A percentile compares a stretch with the other conserved stretches of the same genome.
Conservation (phyloP, 352 stramenopile genomes). For the Pythium utonaiense region DNA sequence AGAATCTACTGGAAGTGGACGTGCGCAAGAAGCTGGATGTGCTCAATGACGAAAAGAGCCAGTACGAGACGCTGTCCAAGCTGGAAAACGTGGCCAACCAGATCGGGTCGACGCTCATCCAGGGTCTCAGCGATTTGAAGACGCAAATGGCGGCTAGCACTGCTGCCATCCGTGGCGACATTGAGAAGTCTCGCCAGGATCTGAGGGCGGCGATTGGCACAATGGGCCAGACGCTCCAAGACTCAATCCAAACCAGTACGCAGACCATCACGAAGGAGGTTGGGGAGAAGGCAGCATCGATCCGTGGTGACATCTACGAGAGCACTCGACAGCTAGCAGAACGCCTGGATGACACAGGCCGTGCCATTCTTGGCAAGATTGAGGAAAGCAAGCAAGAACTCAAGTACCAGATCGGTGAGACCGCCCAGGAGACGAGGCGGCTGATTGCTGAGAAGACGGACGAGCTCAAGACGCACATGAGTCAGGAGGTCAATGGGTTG, state of each 20-base stretch:
- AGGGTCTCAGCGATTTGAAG: conserved; percentile 4
- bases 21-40: conserved; percentile 14
- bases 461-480: conserved; percentile 11
- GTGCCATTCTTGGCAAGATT: conserved; percentile 1
- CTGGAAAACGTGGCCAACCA: conserved; percentile 12
- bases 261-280: background rate
- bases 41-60: conserved; percentile 9
- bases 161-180: conserved; percentile 6
- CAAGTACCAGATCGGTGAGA: conserved; percentile 13
- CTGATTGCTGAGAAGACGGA: conserved; percentile 1
- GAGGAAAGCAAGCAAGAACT: conserved; percentile 17
- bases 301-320: conserved; percentile 9
- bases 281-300: background rate
- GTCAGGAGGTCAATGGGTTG: background rate
- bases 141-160: conserved; percentile 4
- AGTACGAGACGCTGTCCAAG: conserved; percentile 8
- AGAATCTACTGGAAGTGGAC: conserved; percentile 6
- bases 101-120: conserved; percentile 2
- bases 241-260: conserved; percentile 7
- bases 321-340: conserved; percentile 1
- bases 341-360: background rate
- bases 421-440: conserved; percentile 1
- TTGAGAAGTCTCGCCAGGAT: conserved; percentile 2
- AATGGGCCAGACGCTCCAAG: background rate
- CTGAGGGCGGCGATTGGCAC: background rate